Evolutionary conservation across 106 monocot species (phyloP), one percentile per base, ranked within the genome.

Genomic region (Dioscorea zingiberensis): DNA sequence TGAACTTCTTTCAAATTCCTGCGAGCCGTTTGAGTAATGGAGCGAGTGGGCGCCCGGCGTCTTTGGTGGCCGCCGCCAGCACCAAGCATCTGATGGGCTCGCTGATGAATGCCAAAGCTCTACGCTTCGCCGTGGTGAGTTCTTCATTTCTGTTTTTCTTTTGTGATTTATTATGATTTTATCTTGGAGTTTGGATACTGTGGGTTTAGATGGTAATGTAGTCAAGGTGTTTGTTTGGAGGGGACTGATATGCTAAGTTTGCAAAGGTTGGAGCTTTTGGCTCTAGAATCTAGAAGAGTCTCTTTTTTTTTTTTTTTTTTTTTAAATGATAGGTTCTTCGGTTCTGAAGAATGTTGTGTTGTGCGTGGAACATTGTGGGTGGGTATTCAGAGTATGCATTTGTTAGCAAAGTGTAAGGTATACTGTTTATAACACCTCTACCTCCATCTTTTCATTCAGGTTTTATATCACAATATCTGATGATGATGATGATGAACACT

Each of bases 91-190:
- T 80, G 71, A 51, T 74, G 44, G 80, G 80, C 11, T 80, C 80
- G 21, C 54, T 75, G 58, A 75, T 66, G 59, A 75, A 44, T 25
- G 60, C 53, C 26, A 46, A 71, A 56, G 80, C 71, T 22, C 45
- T 80, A 24, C 71, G 71, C 19, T 80, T 75, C 48, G 80, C 75
- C 12, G 70, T 80, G 70, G 80, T 80, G 32, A 71, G 53, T 27
- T 16, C 58, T 32, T 19, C 21, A 1, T 27, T 74, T 15, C 21
- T 1, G 6, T 13, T 32, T n/a, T 44, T 23, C 25, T 25, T 27
- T 70, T 21, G 23, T 24, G 28, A 26, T 21, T 21, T 7, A 21
- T 54, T 44, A 14, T 24, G 4, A 2, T 26, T 25, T 15, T 47
- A 32, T 17, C 12, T 64, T 21, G 8, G 21, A 26, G 15, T 13